Evolutionary conservation across 1,284 basidiomycete genomes (phyloP), one percentile per base, ranked within the genome.

Genomic region (Inonotus hispidus): DNA sequence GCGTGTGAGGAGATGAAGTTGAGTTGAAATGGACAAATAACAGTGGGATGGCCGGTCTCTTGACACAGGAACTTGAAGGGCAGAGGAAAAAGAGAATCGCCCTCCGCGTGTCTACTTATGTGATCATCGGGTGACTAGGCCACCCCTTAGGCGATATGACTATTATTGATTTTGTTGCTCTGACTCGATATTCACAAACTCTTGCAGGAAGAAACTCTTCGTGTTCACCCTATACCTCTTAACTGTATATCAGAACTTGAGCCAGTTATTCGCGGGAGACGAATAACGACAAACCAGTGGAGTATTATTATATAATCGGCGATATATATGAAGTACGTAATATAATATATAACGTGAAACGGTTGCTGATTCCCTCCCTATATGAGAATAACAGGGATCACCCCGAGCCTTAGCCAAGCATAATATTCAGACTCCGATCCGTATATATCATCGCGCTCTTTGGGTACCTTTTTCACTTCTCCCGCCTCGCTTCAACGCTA

Each of bases 51-150:
- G 41, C 87, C 87, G 84, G 84, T 85, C 85, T 84, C 74, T 81
- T 84, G 80, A 80, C 82, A 39, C 82, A 39, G 54, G 83, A 87
- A 87, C 83, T 88, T 89, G 87, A 75, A 52, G 38, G 79, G 85
- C 85, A 84, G 77, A 75, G 77, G 77, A 74, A 73, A 70, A 63
- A 69, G 19, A 58, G 67, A 72, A 75, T 68, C 66, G 61, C 69
- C 66, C 32, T n/a, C 27, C 13, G 63, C 65, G 60, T 64, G 59
- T 60, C 58, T 59, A 63, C 45, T 63, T 64, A 66, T 61, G 53
- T 43, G 52, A 52, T 35, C 14, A 14, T 29, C 50, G 50, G 27
- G 50, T 52, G 50, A 52, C 50, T 52, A 32, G 32, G 32, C 32
- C 32, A 32, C 32, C 25, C 23, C 19, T 35, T 52, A 52, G 50